Evolutionary conservation across 495 filamentous ascomycete species (phyloP).

Genomic region (Aspergillus leporis): DNA sequence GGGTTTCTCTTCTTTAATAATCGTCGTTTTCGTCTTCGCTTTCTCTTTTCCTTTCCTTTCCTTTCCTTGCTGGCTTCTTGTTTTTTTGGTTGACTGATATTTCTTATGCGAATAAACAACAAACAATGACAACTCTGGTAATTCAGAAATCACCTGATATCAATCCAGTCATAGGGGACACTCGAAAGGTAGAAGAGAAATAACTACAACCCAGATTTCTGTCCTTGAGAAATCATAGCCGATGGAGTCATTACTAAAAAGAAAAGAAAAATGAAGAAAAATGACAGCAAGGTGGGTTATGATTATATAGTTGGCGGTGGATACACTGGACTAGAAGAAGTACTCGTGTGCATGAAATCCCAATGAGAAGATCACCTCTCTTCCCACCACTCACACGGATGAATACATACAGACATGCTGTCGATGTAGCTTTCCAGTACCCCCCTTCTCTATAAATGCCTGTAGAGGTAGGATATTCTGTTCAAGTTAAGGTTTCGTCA

Average conservation of each 20-base stretch:
- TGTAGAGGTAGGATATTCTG: not conserved
- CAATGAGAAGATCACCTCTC: not conserved
- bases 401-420: not conserved
- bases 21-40: not conserved
- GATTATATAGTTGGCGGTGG: not conserved
- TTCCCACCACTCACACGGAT: not conserved
- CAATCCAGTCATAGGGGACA: not conserved
- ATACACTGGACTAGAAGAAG: not conserved
- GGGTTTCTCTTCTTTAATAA: constrained; percentile 2
- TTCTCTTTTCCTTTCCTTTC: constrained; percentile 14
- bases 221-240: not conserved
- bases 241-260: not conserved
- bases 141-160: not conserved
- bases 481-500: not conserved
- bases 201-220: not conserved
- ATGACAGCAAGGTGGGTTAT: not conserved
- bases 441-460: not conserved
- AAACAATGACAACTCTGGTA: not conserved
- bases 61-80: not conserved
- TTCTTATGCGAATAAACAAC: not conserved
- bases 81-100: not conserved
- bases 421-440: not conserved
- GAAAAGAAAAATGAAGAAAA: not conserved
- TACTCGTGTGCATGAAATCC: not conserved
- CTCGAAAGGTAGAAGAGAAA: not conserved